These are phyloP conservation scores for Carex parvula DNA, from an alignment of 176 grass and related monocot species.

Conservation along the genomic window DNA sequence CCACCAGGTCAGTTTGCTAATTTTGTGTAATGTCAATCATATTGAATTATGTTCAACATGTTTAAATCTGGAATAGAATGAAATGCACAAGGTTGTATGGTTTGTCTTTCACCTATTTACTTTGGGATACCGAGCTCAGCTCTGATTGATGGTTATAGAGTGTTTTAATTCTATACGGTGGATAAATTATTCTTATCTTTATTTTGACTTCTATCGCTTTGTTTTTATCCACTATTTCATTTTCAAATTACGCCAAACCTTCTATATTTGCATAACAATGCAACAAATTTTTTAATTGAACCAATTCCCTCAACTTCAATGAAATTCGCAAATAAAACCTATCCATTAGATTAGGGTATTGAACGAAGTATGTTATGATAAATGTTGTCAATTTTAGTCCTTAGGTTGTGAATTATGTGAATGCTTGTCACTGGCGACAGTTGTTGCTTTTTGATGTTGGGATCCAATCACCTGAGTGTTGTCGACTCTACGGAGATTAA, in stretches of 20 bases:
- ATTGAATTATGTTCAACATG: constrained; percentile 11
- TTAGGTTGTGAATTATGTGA: not conserved
- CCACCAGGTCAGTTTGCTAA: constrained; percentile 57
- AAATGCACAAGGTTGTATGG: not conserved
- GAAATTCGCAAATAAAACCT: not conserved
- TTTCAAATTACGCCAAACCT: not conserved
- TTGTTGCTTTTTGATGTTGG: not conserved
- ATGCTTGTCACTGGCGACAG: not conserved
- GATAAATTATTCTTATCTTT: not conserved
- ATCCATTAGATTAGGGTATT: not conserved
- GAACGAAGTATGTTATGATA: not conserved
- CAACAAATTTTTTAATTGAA: not conserved
- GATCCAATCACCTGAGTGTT: not conserved
- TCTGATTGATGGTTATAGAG: not conserved
- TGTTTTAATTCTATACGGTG: not conserved
- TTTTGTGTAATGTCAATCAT: not conserved
- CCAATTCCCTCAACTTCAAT: not conserved
- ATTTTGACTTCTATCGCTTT: not conserved
- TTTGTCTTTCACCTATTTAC: not conserved
- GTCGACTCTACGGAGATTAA: not conserved
- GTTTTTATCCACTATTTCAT: not conserved
- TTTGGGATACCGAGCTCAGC: not conserved
- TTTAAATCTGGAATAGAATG: not conserved
- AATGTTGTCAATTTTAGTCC: not conserved
- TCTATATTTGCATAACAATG: not conserved